These are phyloP conservation scores for Blastobotrys persicus DNA, from an alignment of 1,139 yeast genomes.

Conservation along the genomic window DNA sequence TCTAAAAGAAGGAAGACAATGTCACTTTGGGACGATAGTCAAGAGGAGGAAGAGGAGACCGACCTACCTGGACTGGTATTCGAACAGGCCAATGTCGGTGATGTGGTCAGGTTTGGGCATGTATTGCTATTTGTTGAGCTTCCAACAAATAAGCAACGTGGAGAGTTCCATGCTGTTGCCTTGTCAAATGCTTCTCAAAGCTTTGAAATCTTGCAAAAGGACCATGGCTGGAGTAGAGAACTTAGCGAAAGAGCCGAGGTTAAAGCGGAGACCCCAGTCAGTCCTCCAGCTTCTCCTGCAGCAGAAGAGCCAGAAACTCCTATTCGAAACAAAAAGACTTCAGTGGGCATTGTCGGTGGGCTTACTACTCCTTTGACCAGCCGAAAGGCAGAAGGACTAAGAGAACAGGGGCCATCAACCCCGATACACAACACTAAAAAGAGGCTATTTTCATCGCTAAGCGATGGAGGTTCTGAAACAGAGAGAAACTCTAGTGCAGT, in stretches of 20 bases:
- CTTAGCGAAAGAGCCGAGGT: not conserved
- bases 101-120: not conserved
- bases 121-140: not conserved
- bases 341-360: not conserved
- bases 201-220: not conserved
- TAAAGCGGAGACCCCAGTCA: not conserved
- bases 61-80: not conserved
- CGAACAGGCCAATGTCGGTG: slow-evolving; percentile 1
- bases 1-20: not conserved
- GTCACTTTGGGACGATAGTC: not conserved
- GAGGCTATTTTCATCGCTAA: not conserved
- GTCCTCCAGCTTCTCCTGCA: not conserved
- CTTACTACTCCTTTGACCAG: slow-evolving; percentile 1
- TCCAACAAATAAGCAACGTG: not conserved
- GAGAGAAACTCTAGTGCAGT: not conserved
- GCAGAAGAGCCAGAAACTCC: not conserved
- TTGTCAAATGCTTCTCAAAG: not conserved
- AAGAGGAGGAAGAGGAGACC: not conserved
- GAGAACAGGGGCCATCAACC: not conserved
- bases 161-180: not conserved
- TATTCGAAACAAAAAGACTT: no score
- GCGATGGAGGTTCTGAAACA: no score
- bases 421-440: not conserved
- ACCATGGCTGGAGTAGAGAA: not conserved
- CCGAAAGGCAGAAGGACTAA: not conserved